phyloP scores from a whole-genome alignment of 2,329 filamentous ascomycete genomes.

The Thelonectria blattea region DNA sequence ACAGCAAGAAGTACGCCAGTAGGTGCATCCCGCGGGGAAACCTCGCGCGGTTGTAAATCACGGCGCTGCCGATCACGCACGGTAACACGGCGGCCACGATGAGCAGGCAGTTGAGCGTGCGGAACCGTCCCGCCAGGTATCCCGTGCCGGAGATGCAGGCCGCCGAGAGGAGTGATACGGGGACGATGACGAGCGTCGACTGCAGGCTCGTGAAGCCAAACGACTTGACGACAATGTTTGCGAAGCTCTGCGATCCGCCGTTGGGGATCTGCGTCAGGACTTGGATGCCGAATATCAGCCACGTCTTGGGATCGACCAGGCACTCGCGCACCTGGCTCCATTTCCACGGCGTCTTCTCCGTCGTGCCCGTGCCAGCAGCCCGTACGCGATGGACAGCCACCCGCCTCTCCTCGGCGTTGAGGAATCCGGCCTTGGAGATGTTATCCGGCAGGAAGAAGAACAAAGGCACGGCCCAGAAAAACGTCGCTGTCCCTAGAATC shows the following conservation, averaged over 20 bases:
- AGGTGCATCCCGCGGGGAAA: constrained; percentile 54
- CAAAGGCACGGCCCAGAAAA: constrained; percentile 57
- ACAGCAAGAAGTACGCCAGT: constrained; percentile 64
- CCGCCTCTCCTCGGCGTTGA: constrained; percentile 58
- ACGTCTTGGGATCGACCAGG: constrained; percentile 63
- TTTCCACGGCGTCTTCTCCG: constrained; percentile 55
- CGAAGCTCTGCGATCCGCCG: constrained; percentile 65
- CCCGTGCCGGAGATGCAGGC: constrained; percentile 55
- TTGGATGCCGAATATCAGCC: constrained; percentile 61
- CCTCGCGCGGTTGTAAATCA: constrained; percentile 56
- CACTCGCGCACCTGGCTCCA: constrained; percentile 61
- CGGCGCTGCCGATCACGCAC: constrained; percentile 57
- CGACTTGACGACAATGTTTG: constrained; percentile 61
- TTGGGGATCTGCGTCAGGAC: constrained; percentile 65
- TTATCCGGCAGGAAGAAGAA: constrained; percentile 57
- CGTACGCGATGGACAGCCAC: constrained; percentile 55
- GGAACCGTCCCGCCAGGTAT: constrained; percentile 57
- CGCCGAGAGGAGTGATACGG: constrained; percentile 60
- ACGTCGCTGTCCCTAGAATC: constrained; percentile 57
- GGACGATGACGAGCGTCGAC: constrained; percentile 63
- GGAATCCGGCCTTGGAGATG: constrained; percentile 62
- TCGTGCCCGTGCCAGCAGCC: constrained; percentile 58
- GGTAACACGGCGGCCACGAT: constrained; percentile 57
- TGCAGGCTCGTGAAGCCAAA: constrained; percentile 62
- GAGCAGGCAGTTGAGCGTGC: constrained; percentile 58